Evolutionary conservation across 2,329 filamentous ascomycete genomes (phyloP), one percentile per base, ranked within the genome.

Genomic region (Parafenestella ontariensis): DNA sequence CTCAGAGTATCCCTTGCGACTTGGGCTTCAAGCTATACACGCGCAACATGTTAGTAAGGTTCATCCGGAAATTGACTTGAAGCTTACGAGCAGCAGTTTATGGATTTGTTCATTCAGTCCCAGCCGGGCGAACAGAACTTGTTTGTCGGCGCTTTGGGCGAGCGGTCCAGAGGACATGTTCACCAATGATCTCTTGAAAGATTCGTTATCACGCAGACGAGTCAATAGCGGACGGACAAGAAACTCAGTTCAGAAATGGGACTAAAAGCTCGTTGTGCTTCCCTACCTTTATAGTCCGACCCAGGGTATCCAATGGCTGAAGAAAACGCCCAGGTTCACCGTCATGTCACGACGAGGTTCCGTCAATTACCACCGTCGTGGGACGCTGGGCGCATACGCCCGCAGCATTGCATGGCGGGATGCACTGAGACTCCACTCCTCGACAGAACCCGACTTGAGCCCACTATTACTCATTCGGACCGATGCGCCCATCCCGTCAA

Each of bases 101-200:
- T 82, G 79, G 11, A 79, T 59, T 23, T 72, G 61, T 40, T 78
- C 77, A 26, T 71, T 73, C 39, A 81, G 64, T 1, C 76, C 75
- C 11, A 82, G 70, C 34, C 77, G 67, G 47, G 73, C 63, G 55
- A 80, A 78, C 47, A 82, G 75, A 28, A 73, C 73, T 17, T 70
- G 66, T 67, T 81, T 81, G 44, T 77, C 76, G 53, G 78, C 77
- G 63, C 79, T 81, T 65, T 73, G 77, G 40, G 79, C 74, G 51
- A 80, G 64, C 37, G 66, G 66, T 18, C 41, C 49, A 37, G 29
- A 41, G 44, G 50, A 52, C 68, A 70, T 70, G 26, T 20, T 61
- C 36, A 24, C 10, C n/a, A 18, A 42, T 17, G 46, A 36, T 44
- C 18, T n/a, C 49, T 45, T 36, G 31, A 24, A 34, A 21, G 18